Percentiles rank a stretch among this genome's conserved stretches.
These are phyloP conservation scores for Boechera retrofracta DNA, from an alignment of 345 rosid genomes.

Conservation along the genomic window DNA sequence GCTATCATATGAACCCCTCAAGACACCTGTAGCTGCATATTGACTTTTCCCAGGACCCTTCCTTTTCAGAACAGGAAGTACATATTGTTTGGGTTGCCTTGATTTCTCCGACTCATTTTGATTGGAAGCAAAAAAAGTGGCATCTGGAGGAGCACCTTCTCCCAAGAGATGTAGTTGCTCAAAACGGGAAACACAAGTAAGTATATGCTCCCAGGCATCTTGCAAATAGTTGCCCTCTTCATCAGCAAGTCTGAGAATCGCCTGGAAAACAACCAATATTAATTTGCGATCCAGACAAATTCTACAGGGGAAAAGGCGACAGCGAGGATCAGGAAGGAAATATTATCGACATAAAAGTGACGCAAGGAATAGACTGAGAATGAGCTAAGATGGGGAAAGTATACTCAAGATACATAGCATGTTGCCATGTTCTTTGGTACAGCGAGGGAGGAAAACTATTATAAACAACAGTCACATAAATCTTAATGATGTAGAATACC, in stretches of 20 bases:
- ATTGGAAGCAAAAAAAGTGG: constrained; percentile 59
- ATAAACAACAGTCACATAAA: not conserved
- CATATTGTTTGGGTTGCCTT: constrained; percentile 55
- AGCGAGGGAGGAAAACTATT: not conserved
- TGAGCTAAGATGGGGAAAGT: constrained; percentile 3
- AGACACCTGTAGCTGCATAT: constrained; percentile 84
- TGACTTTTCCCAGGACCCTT: constrained; percentile 71
- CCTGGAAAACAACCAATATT: constrained; percentile 53
- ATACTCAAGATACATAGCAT: constrained; percentile 29
- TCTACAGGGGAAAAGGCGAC: constrained; percentile 9
- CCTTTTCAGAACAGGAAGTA: constrained; percentile 68
- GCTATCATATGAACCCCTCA: constrained; percentile 91
- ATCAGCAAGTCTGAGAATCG: constrained; percentile 77
- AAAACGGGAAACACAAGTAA: constrained; percentile 90
- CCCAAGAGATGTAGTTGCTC: constrained; percentile 91
- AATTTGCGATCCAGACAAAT: constrained; percentile 8
- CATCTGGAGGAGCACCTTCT: constrained; percentile 85
- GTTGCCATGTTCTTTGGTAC: not conserved
- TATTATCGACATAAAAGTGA: constrained; percentile 18
- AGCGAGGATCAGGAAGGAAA: constrained; percentile 21
- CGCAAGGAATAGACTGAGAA: constrained; percentile 27
- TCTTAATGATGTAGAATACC: constrained; percentile 25
- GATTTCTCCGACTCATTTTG: constrained; percentile 56
- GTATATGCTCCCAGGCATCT: constrained; percentile 91
- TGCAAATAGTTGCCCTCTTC: constrained; percentile 90